Percentiles rank a stretch among this genome's conserved stretches.
phyloP scores from a whole-genome alignment of 352 stramenopile species.

The Phytophthora pini region DNA sequence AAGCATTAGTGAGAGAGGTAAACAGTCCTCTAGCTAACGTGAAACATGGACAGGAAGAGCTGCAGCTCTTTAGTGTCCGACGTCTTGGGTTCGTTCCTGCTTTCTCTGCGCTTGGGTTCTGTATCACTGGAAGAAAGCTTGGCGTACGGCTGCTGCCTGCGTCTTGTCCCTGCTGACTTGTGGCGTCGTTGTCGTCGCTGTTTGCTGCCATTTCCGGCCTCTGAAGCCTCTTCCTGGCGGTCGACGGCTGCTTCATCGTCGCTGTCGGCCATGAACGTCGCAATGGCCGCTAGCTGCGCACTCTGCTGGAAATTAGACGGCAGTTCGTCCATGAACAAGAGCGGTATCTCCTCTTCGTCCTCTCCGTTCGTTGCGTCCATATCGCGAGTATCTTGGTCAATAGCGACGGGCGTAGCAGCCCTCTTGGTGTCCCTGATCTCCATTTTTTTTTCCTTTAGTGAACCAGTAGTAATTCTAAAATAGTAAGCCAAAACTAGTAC shows the following conservation, averaged over 20 bases:
- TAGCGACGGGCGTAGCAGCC: conserved; percentile 1
- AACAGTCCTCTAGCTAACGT: conserved; percentile 34
- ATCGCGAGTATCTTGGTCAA: not conserved
- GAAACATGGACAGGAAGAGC: conserved; percentile 64
- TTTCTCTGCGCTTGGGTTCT: conserved; percentile 11
- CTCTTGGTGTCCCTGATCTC: not conserved
- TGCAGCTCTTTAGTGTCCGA: conserved; percentile 60
- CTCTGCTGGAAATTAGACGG: conserved; percentile 71
- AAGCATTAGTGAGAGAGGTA: not conserved
- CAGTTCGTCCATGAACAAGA: conserved; percentile 80
- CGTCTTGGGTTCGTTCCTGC: conserved; percentile 5
- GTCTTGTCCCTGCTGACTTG: not conserved
- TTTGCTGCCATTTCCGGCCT: conserved; percentile 6
- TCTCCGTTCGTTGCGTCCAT: conserved; percentile 1
- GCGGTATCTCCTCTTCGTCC: conserved; percentile 71
- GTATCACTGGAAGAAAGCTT: conserved; percentile 8
- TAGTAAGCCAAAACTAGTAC: not conserved
- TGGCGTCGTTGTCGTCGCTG: conserved; percentile 9
- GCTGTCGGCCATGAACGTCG: conserved; percentile 75
- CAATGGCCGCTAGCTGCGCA: conserved; percentile 74
- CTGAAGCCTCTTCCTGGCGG: conserved; percentile 3
- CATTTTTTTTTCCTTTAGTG: not conserved
- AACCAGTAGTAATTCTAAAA: not conserved
- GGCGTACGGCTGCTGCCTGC: conserved; percentile 37
- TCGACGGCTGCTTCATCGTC: conserved; percentile 39